These are phyloP conservation scores for Sarocladium kiliense DNA, from an alignment of 2,329 filamentous ascomycete species.

Conservation along the genomic window DNA sequence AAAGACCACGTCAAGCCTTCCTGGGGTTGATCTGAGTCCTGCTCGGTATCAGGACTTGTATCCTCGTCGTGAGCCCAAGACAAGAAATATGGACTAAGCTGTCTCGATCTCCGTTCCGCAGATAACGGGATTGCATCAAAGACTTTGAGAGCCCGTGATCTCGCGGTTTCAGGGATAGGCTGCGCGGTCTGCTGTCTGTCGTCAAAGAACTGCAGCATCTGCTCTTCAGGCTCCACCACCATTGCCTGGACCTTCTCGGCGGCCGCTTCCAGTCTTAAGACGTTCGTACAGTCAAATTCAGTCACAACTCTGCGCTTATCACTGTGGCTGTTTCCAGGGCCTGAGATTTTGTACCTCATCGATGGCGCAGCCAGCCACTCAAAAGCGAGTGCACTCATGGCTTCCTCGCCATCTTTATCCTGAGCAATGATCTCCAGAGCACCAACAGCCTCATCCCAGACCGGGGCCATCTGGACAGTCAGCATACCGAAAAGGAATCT, in stretches of 20 bases:
- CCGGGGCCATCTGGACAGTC: constrained; percentile 75
- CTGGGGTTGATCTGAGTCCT: constrained; percentile 29
- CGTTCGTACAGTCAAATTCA: constrained; percentile 81
- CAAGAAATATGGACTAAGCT: constrained; percentile 80
- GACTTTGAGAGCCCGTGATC: constrained; percentile 75
- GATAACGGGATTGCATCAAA: constrained; percentile 67
- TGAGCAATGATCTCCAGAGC: constrained; percentile 72
- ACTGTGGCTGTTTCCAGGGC: constrained; percentile 26
- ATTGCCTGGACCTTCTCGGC: constrained; percentile 47
- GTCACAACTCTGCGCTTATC: constrained; percentile 43
- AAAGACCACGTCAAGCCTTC: constrained; percentile 57
- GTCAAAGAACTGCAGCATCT: constrained; percentile 61
- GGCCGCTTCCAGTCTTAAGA: constrained; percentile 52
- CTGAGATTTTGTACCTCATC: constrained; percentile 44
- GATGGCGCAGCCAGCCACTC: constrained; percentile 66
- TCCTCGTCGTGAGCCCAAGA: constrained; percentile 64
- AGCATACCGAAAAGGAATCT: constrained; percentile 85
- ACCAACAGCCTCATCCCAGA: constrained; percentile 80
- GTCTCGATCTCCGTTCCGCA: constrained; percentile 80
- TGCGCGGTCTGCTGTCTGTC: constrained; percentile 53
- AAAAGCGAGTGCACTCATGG: constrained; percentile 67
- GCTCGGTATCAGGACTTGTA: constrained; percentile 28
- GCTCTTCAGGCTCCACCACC: constrained; percentile 47
- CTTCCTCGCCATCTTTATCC: constrained; percentile 65
- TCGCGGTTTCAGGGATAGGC: constrained; percentile 49